A percentile compares a stretch with the other conserved stretches of the same genome.
phyloP scores from a whole-genome alignment of 2,329 filamentous ascomycete species.

The Bimuria novae-zelandiae region DNA sequence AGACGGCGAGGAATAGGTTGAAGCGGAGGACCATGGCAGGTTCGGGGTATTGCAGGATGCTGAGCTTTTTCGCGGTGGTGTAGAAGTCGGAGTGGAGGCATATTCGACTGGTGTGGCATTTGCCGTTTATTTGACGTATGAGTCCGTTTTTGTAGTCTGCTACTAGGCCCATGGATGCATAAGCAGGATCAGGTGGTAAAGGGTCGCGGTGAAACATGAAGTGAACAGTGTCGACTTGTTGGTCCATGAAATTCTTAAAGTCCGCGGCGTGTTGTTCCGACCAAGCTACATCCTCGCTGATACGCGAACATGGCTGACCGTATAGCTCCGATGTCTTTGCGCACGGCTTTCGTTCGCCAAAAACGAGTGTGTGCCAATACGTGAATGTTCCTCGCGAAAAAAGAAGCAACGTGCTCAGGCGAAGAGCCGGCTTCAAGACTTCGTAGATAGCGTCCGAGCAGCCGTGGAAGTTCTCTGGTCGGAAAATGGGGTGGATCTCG shows the following conservation, averaged over 20 bases:
- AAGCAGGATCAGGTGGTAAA: slow-evolving; percentile 40
- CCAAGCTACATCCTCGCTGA: slow-evolving; percentile 41
- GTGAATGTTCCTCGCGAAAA: slow-evolving; percentile 42
- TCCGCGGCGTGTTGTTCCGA: slow-evolving; percentile 34
- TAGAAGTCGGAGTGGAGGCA: slow-evolving; percentile 48
- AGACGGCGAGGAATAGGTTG: slow-evolving; percentile 47
- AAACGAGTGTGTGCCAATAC: slow-evolving; percentile 47
- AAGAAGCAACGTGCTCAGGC: slow-evolving; percentile 38
- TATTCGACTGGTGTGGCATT: slow-evolving; percentile 45
- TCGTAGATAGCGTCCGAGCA: slow-evolving; percentile 46
- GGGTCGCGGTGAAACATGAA: slow-evolving; percentile 47
- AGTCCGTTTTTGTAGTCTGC: slow-evolving; percentile 45
- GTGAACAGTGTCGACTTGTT: slow-evolving; percentile 43
- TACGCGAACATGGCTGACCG: slow-evolving; percentile 41
- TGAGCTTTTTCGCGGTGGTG: slow-evolving; percentile 46
- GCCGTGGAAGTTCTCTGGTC: slow-evolving; percentile 46
- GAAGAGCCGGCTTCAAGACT: slow-evolving; percentile 44
- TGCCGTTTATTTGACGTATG: slow-evolving; percentile 40
- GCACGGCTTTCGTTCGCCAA: slow-evolving; percentile 41
- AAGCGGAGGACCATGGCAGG: slow-evolving; percentile 48
- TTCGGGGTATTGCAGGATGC: slow-evolving; percentile 42
- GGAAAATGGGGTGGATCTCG: slow-evolving; percentile 44
- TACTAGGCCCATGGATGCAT: slow-evolving; percentile 45
- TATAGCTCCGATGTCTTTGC: slow-evolving; percentile 36
- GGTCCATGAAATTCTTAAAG: slow-evolving; percentile 38